Evolutionary conservation across 2,329 filamentous ascomycete species (phyloP).

Genomic region (Aspergillus pseudonomiae): DNA sequence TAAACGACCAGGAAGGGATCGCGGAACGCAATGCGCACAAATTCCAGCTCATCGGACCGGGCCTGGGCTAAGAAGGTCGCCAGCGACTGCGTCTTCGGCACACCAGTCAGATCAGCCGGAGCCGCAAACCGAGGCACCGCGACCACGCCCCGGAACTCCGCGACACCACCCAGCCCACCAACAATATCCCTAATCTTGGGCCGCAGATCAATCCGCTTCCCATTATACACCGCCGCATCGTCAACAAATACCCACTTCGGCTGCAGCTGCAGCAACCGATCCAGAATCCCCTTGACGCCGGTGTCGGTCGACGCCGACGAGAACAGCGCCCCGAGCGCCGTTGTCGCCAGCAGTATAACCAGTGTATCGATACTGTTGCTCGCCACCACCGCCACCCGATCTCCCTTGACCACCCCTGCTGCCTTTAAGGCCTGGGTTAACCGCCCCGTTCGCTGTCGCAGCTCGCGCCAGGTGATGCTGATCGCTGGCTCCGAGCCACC

Average conservation of each 20-base stretch:
- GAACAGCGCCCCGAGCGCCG: slow-evolving; percentile 74
- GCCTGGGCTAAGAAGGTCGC: slow-evolving; percentile 42
- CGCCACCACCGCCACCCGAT: slow-evolving; percentile 74
- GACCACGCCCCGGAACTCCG: slow-evolving; percentile 65
- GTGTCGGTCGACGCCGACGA: slow-evolving; percentile 80
- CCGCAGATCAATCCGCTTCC: slow-evolving; percentile 71
- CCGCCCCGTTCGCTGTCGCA: slow-evolving; percentile 61
- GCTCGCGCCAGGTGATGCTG: slow-evolving; percentile 68
- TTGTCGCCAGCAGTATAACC: slow-evolving; percentile 69
- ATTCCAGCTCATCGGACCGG: slow-evolving; percentile 46
- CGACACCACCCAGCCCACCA: slow-evolving; percentile 61
- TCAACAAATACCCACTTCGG: slow-evolving; percentile 84
- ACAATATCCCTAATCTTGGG: slow-evolving; percentile 71
- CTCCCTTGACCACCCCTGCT: slow-evolving; percentile 69
- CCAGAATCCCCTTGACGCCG: slow-evolving; percentile 76
- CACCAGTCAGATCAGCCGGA: slow-evolving; percentile 59
- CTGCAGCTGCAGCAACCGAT: slow-evolving; percentile 72
- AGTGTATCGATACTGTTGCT: slow-evolving; percentile 76
- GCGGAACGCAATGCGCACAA: slow-evolving; percentile 67
- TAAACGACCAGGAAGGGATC: slow-evolving; percentile 80
- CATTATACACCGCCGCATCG: slow-evolving; percentile 78
- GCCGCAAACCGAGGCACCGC: slow-evolving; percentile 66
- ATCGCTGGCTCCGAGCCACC: slow-evolving; percentile 34
- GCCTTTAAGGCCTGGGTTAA: slow-evolving; percentile 69
- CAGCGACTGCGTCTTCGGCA: slow-evolving; percentile 52